Conservation (phyloP, 345 rosid species). For the Moricandia moricandioides region DNA sequence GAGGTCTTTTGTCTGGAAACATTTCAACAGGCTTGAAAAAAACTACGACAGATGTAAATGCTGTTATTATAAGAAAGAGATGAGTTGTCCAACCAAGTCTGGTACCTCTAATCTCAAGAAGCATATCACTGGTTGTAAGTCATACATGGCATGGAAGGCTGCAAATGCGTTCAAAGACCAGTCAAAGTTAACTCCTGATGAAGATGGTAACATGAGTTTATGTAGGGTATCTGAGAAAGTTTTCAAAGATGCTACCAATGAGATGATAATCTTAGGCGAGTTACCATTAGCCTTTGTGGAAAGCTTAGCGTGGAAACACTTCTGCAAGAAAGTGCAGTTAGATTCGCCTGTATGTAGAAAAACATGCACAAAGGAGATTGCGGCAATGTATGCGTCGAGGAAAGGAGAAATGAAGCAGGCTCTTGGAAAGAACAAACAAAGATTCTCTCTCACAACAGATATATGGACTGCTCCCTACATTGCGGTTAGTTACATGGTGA, state of each 20-base stretch:
- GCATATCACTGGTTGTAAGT: not conserved
- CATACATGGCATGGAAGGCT: not conserved
- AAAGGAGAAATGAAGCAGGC: not conserved
- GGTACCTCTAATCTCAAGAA: not conserved
- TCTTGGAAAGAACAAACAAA: not conserved
- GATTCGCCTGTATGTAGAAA: not conserved
- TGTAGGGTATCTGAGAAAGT: not conserved
- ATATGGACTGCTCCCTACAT: not conserved
- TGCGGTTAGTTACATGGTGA: not conserved
- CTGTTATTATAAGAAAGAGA: not conserved
- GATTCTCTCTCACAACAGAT: not conserved
- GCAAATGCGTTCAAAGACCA: not conserved
- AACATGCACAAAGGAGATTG: not conserved
- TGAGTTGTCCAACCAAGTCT: not conserved
- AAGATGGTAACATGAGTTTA: not conserved
- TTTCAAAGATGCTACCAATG: not conserved
- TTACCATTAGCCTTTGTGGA: not conserved
- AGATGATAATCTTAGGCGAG: not conserved
- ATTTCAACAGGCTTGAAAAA: not conserved
- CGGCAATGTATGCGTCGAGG: not conserved
- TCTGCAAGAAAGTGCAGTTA: not conserved
- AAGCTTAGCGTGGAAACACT: not conserved
- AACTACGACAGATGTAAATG: not conserved
- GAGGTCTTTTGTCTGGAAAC: not conserved
- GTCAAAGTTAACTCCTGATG: not conserved